Percentiles rank a stretch among this genome's conserved stretches.
Evolutionary conservation across 2,329 filamentous ascomycete species (phyloP).

Genomic region (Sclerotinia sclerotiorum): DNA sequence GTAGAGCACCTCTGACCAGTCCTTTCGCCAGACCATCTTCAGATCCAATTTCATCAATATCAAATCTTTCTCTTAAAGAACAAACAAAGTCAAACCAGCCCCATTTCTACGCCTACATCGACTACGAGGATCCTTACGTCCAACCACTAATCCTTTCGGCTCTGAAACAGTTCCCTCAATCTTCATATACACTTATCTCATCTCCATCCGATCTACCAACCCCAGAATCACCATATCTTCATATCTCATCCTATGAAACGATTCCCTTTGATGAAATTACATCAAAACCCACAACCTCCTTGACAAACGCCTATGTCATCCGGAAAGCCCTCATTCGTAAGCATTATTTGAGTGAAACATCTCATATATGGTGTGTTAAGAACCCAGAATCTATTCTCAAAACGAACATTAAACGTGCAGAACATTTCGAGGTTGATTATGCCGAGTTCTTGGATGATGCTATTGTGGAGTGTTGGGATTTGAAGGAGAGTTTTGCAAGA

Average conservation of each 20-base stretch:
- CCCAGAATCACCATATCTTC: slow-evolving; percentile 48
- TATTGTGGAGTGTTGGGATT: slow-evolving; percentile 83
- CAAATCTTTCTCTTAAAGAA: slow-evolving; percentile 31
- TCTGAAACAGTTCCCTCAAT: slow-evolving; percentile 60
- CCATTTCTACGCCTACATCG: slow-evolving; percentile 67
- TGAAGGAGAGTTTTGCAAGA: slow-evolving; percentile 71
- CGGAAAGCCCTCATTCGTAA: slow-evolving; percentile 96
- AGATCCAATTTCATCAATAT: slow-evolving; percentile 26
- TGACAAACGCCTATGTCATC: slow-evolving; percentile 90
- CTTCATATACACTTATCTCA: slow-evolving; percentile 56
- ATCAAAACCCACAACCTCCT: slow-evolving; percentile 57
- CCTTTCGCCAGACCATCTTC: slow-evolving; percentile 25
- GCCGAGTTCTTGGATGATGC: slow-evolving; percentile 96
- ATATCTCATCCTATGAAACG: slow-evolving; percentile 83
- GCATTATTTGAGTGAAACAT: slow-evolving; percentile 83
- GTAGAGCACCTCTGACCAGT: slow-evolving; percentile 23
- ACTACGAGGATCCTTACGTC: slow-evolving; percentile 87
- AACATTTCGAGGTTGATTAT: slow-evolving; percentile 93
- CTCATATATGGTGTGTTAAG: slow-evolving; percentile 84
- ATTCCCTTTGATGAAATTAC: slow-evolving; percentile 80
- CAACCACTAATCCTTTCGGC: slow-evolving; percentile 79
- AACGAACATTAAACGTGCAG: slow-evolving; percentile 71
- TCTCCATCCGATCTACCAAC: slow-evolving; percentile 42
- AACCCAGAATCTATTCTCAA: slow-evolving; percentile 69
- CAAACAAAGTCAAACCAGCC: slow-evolving; percentile 34